Evolutionary conservation across 176 grass and related monocot genomes (phyloP), one percentile per base, ranked within the genome.

Genomic region (Carex scoparia): DNA sequence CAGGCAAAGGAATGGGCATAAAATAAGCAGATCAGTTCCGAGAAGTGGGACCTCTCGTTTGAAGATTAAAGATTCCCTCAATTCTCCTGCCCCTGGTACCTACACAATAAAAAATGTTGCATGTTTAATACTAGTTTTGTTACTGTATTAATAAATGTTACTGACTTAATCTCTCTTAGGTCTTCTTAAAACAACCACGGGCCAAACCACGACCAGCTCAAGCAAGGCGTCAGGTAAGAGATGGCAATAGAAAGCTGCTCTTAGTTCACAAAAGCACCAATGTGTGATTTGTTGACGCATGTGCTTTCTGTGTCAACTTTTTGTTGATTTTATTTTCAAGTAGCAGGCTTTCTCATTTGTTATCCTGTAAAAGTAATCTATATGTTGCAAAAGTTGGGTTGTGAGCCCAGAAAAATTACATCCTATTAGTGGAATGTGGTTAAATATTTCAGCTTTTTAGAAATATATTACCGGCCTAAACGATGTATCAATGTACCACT

Each of bases 31-130:
- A 59, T 76, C 91, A 57, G 82, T 91, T 84, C 87, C 88, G 30
- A 99, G 94, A 77, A 91, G 73, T 76, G 93, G 90, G 44, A 85
- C 58, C 55, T 64, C 90, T 48, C 87, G 83, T 35, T 31, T 61
- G 23, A 96, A 96, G 87, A 74, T 81, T 57, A 96, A 86, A 86
- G 93, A 99, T 58, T 48, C 90, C 82, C 72, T 85, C 59, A 78
- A 58, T 9, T 84, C 80, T 69, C 19, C 18, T 0, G 61, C 81
- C 12, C 51, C 64, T 62, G 40, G 65, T 69, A 32, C 13, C 61
- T 48, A 51, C 18, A 90, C 30, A 27, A 79, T 75, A 56, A 6
- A 80, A 75, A 28, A 57, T 69, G 6, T 32, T 35, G 9, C 19
- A 44, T 81, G 16, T 81, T 56, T 63, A 61, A 18, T 61, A 37